Base-by-base conservation (phyloP, 176 grass and related monocot genomes). In the Elaeis guineensis region DNA sequence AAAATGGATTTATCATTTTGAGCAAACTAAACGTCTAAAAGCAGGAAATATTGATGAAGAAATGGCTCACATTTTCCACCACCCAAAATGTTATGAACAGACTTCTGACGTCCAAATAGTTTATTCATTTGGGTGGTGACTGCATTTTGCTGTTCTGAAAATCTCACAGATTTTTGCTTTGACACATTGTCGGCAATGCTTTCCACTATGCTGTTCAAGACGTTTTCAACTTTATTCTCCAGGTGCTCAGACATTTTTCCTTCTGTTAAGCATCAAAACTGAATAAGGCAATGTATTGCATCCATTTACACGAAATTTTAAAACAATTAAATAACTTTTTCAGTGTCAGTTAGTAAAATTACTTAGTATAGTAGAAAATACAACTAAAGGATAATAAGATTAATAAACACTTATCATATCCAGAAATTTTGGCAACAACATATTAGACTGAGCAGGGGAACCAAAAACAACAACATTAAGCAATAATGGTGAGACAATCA, bases 51-150 rank as follows among this genome's bases (percentile, higher is more conserved):
- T 71, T 67, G 11, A 21, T 59, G 32, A 50, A 50, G 16, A 69
- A 44, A 73, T 25, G 3, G 19, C 82, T 19, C 73, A 95, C 86
- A 64, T 58, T 85, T 79, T 25, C 87, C 92, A 39, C 87, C 87
- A 21, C 92, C 92, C 20, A 97, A 67, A 14, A 97, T n/a, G 32
- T 80, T 69, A 35, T 97, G 87, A 12, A 90, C 28, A 4, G 84
- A 72, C 52, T 70, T 85, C 54, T 65, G 69, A 0, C 75, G 64
- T 4, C 81, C 80, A 21, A 85, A 82, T 6, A 91, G 73, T 49
- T 51, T 91, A 64, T 80, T 75, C 5, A 78, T 64, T 55, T 73
- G 73, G 16, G 72, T 55, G 49, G 78, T 75, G 67, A 71, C 63
- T 8, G 80, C 69, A 29, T 73, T 67, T 24, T 71, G 55, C 6